Evolutionary conservation across 768 basidiomycete genomes (phyloP).

Genomic region (Tylopilus balloui): DNA sequence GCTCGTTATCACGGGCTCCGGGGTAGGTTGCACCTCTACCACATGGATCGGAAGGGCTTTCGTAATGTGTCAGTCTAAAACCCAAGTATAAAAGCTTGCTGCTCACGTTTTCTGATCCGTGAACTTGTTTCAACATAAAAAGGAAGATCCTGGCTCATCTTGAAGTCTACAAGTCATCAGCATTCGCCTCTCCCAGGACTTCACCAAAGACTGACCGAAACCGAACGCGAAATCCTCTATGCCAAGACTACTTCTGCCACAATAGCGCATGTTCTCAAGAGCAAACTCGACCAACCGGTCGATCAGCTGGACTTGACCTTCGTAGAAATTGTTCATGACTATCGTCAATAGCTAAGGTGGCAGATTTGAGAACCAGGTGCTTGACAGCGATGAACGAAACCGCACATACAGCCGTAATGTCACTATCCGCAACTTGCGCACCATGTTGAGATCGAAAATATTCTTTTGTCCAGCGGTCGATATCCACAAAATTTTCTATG

Average conservation of each 20-base stretch:
- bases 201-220: conserved; percentile 20
- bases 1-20: conserved; percentile 14
- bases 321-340: conserved; percentile 30
- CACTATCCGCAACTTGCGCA: conserved; percentile 9
- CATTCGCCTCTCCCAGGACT: neutral
- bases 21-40: conserved; percentile 1
- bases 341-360: conserved; percentile 25
- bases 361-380: neutral
- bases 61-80: conserved; percentile 2
- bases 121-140: conserved; percentile 26
- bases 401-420: conserved; percentile 20
- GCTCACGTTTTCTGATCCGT: conserved; percentile 25
- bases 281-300: conserved; percentile 26
- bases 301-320: conserved; percentile 27
- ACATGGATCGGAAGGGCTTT: conserved; percentile 13
- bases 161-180: conserved; percentile 19
- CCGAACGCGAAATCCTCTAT: conserved; percentile 29
- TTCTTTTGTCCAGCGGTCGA: conserved; percentile 25
- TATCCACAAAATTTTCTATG: conserved; percentile 29
- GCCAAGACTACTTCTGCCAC: conserved; percentile 13
- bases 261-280: conserved; percentile 20
- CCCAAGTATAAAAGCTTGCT: neutral
- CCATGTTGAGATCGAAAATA: conserved; percentile 25
- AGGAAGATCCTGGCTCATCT: conserved; percentile 30
- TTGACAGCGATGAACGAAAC: neutral